Base-by-base conservation (phyloP, 2,329 filamentous ascomycete genomes). In the Diplodia sapinea region DNA sequence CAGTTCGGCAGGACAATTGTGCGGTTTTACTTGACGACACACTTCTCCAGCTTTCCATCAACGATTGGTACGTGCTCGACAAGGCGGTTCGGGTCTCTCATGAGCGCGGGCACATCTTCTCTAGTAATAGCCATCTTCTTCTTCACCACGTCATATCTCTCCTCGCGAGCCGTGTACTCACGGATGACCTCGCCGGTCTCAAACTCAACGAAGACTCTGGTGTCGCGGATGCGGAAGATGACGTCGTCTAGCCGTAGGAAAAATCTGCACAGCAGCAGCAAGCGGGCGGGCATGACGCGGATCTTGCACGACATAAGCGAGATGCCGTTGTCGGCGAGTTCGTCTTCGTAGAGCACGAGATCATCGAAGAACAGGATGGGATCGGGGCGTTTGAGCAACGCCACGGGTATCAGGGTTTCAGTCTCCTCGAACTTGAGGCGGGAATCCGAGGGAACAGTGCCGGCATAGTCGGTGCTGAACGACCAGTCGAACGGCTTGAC, bases 401-500 rank as follows among this genome's bases (percentile, higher is more conserved):
- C 92, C 67, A 97, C 85, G 4, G 95, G 94, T 70, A 99, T 95
- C 66, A 85, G 79, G 20, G 80, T 81, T n/a, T 80, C 78, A 26
- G 81, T 82, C 20, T 80, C 74, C 66, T 81, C 61, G 68, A 87
- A 84, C 4, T 49, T 31, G 17, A 68, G 67, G n/a, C 56, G 11
- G 20, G 43, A 23, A 26, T 71, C 64, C 2, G 52, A n/a, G 15
- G 52, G 31, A 17, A 90, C 80, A 3, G 90, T 92, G 62, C 95
- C 95, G 67, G 85, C 86, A 80, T 97, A 99, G 72, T 89, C 86
- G 43, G 94, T 97, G 71, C 89, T 95, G 81, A 98, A 99, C 70
- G 93, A 97, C 95, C 95, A 99, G 81, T 99, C 95, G 78, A 96
- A 99, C 3, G 94, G 94, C 81, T 94, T 94, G 66, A 99, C 92